Evolutionary conservation across 2,329 filamentous ascomycete genomes (phyloP).

Genomic region (Piedraia hortae): DNA sequence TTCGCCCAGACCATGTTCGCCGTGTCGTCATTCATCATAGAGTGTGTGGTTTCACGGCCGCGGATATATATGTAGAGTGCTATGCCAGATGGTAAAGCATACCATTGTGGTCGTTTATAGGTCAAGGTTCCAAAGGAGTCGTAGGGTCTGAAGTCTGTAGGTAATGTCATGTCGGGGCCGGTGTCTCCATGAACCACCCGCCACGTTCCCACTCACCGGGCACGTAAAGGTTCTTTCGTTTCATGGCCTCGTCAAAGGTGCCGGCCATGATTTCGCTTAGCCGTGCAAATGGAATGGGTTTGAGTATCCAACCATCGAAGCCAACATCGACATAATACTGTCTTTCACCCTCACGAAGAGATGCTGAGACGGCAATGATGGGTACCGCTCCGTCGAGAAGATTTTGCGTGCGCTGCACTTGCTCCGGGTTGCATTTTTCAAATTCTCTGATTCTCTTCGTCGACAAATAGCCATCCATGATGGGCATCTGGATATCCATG

Average conservation of each 20-base stretch:
- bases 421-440: slow-evolving; percentile 27
- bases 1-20: too few relatives aligned
- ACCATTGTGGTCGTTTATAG: too few relatives aligned
- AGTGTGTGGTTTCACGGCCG: too few relatives aligned
- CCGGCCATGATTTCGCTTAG: slow-evolving; percentile 41
- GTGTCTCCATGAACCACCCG: slow-evolving; percentile 42
- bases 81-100: too few relatives aligned
- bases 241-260: slow-evolving; percentile 31
- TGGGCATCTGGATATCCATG: slow-evolving; percentile 97
- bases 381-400: slow-evolving; percentile 38
- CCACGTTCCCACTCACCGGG: slow-evolving; percentile 59
- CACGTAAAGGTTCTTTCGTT: slow-evolving; percentile 37
- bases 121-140: too few relatives aligned
- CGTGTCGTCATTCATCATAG: too few relatives aligned
- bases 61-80: too few relatives aligned
- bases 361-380: slow-evolving; percentile 70
- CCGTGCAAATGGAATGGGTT: slow-evolving; percentile 59
- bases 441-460: slow-evolving; percentile 58
- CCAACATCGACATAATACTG: slow-evolving; percentile 46
- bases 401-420: slow-evolving; percentile 31
- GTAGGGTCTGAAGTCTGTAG: too few relatives aligned
- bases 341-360: slow-evolving; percentile 40
- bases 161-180: too few relatives aligned
- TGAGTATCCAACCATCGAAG: slow-evolving; percentile 78
- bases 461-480: slow-evolving; percentile 57